Base-by-base conservation (phyloP, 2,329 filamentous ascomycete species). In the Pseudocercospora fuligena region DNA sequence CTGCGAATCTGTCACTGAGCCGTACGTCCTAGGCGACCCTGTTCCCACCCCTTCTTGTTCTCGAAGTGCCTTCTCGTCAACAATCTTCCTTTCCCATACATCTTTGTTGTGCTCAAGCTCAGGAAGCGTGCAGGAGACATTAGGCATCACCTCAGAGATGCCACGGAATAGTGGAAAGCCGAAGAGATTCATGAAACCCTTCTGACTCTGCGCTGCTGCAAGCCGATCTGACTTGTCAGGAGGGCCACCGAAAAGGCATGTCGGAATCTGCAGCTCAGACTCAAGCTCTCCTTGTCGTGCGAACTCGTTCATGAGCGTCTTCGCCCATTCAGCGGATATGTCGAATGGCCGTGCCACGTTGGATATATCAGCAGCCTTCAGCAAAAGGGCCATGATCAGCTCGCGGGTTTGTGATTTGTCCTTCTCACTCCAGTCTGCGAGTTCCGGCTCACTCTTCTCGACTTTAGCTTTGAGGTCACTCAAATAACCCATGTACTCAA, bases 351-450 rank as follows among this genome's bases (percentile, higher is more conserved):
- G 89, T 63, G 94, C 93, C 78, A 98, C 95, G 78, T 99, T 99
- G 82, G 94, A 97, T 76, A 99, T 98, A 79, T 99, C 95, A 46
- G 95, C 95, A 77, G 95, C 98, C 79, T 99, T 99, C 81, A 99
- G 97, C 66, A 99, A 82, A 64, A 99, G 82, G 14, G 93, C 93
- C 80, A 95, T 98, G n/a, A 91, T 84, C 56, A 98, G 81, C 9
- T 92, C 89, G 72, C 90, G 91, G 72, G 93, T 87, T 72, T 94
- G 90, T 67, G 95, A 90, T 11, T 90, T 78, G 72, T 90, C 86
- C 71, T 93, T 91, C 5, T 87, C 88, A 67, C 90, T 90, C 93
- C 93, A 97, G 8, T 87, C 87, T 65, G 92, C 89, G 4, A 88
- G 86, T 5, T 80, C 81, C 59, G 84, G 85, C 64, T 88, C 84